A percentile compares a stretch with the other conserved stretches of the same genome.
phyloP scores from a whole-genome alignment of 1,284 basidiomycete genomes.

The Flammula alnicola region DNA sequence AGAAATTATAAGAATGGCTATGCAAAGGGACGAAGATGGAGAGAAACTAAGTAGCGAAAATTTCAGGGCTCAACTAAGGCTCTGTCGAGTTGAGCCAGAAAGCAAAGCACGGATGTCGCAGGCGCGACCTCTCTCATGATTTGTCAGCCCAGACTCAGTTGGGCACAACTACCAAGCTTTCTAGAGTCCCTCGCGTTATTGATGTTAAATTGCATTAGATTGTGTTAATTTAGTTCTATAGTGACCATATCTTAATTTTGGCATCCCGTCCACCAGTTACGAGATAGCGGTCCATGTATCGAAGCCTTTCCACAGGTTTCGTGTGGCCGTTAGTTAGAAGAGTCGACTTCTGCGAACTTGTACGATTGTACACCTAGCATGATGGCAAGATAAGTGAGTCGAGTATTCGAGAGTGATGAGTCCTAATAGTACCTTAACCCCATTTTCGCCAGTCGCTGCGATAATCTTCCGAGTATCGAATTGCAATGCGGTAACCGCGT shows the following conservation, averaged over 20 bases:
- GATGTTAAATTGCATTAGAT: slow-evolving; percentile 3
- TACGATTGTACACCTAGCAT: slow-evolving; percentile 95
- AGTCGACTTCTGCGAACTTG: slow-evolving; percentile 86
- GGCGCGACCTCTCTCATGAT: no score
- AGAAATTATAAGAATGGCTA: no score
- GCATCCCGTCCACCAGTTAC: slow-evolving; percentile 91
- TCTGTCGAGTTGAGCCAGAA: no score
- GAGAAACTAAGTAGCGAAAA: no score
- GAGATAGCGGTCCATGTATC: slow-evolving; percentile 97
- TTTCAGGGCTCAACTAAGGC: no score
- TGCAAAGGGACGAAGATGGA: no score
- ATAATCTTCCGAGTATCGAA: slow-evolving; percentile 96
- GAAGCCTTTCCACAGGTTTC: slow-evolving; percentile 85
- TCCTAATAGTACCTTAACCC: slow-evolving; percentile 70
- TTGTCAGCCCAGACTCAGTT: no score
- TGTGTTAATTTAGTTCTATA: slow-evolving; percentile 51
- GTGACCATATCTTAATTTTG: slow-evolving; percentile 92
- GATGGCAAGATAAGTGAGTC: slow-evolving; percentile 6
- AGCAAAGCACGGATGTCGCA: no score
- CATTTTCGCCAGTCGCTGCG: slow-evolving; percentile 93
- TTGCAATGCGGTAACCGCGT: slow-evolving; percentile 90
- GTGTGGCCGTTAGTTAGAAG: slow-evolving; percentile 91
- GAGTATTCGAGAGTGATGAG: background rate
- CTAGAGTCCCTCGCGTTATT: no score
- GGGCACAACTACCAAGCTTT: no score